These are phyloP conservation scores for Claviceps quebecensis DNA, from an alignment of 2,329 filamentous ascomycete genomes.

Conservation along the genomic window DNA sequence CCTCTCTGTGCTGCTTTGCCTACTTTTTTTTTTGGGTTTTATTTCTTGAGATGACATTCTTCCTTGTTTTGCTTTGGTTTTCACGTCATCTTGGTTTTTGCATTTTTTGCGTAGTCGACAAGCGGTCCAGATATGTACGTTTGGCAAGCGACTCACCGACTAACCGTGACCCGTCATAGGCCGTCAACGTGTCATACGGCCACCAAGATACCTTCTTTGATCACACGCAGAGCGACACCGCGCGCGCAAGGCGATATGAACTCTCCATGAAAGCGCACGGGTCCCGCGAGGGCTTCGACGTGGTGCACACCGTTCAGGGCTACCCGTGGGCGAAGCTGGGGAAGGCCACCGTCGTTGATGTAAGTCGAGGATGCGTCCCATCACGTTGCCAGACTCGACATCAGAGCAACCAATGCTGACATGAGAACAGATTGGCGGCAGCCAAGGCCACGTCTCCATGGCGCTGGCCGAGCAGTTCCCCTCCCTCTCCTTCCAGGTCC, in stretches of 20 bases:
- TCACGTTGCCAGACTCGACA: no score
- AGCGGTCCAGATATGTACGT: not conserved
- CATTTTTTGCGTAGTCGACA: not conserved
- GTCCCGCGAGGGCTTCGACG: constrained; percentile 10
- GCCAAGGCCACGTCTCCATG: constrained; percentile 12
- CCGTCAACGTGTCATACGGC: constrained; percentile 16
- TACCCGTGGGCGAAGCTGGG: constrained; percentile 14
- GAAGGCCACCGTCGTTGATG: constrained; percentile 14
- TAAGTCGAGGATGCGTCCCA: constrained; percentile 4
- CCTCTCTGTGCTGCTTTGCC: not conserved
- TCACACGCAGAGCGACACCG: constrained; percentile 14
- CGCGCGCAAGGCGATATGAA: constrained; percentile 15
- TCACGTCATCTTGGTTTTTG: not conserved
- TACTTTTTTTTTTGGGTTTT: not conserved
- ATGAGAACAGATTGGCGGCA: constrained; percentile 13
- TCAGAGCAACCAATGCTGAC: no score
- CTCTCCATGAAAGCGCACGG: constrained; percentile 18
- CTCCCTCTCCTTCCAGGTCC: constrained; percentile 29
- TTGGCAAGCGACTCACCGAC: no score
- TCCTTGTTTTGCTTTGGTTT: not conserved
- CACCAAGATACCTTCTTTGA: constrained; percentile 14
- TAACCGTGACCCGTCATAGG: constrained; percentile 1
- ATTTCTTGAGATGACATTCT: not conserved
- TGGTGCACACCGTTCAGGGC: constrained; percentile 10
- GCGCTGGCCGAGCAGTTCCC: constrained; percentile 13